Conservation (phyloP, 1,284 basidiomycete species). For the Pyrrhoderma lamaoense region DNA sequence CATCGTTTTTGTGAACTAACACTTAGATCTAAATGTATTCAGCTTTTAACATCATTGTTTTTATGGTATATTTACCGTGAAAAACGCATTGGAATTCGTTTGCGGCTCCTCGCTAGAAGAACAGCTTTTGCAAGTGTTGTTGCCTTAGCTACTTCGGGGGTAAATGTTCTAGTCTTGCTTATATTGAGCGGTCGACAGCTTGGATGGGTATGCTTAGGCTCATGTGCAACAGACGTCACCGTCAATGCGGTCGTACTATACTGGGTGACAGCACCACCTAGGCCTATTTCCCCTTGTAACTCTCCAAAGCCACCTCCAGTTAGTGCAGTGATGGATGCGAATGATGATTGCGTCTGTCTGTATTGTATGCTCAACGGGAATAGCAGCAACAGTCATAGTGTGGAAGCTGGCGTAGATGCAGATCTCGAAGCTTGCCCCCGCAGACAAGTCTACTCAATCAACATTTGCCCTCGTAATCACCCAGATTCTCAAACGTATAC, state of each 20-base stretch:
- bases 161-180: constrained; percentile 45
- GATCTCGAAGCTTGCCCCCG: too few species aligned
- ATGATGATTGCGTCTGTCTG: too few species aligned
- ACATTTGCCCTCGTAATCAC: too few species aligned
- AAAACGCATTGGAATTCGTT: constrained; percentile 28
- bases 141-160: constrained; percentile 38
- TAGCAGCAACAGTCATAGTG: too few species aligned
- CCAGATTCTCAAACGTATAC: too few species aligned
- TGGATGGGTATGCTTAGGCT: constrained; percentile 47
- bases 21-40: not conserved
- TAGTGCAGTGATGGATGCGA: too few species aligned
- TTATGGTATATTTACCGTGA: constrained; percentile 37
- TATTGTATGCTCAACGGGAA: too few species aligned
- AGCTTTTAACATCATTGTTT: constrained; percentile 38
- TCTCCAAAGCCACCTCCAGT: too few species aligned
- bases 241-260: constrained; percentile 35
- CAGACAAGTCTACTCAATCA: too few species aligned
- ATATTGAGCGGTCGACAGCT: constrained; percentile 42
- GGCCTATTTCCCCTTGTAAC: too few species aligned
- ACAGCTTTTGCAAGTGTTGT: constrained; percentile 38
- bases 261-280: constrained; percentile 28
- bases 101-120: constrained; percentile 33
- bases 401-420: too few species aligned
- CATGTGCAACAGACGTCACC: constrained; percentile 43
- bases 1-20: not conserved